Evolutionary conservation across 371 early-diverging fungal genomes (phyloP), one percentile per base, ranked within the genome.

Genomic region (Mortierella polycephala): DNA sequence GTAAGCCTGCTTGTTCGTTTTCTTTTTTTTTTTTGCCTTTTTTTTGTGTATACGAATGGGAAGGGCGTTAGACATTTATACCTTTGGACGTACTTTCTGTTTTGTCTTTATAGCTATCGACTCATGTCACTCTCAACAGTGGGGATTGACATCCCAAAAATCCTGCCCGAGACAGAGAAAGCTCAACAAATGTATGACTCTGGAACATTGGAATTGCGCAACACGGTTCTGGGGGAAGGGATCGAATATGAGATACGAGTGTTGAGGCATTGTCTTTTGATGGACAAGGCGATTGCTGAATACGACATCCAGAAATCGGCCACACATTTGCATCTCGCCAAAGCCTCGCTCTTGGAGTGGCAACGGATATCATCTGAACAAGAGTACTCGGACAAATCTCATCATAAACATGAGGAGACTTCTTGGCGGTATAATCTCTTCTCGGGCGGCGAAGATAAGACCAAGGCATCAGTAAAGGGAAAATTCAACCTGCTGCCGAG

Each of bases 261-360:
- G 0, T 60, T 89, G 39, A 81, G 68, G 11, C 74, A 82, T 12
- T 63, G 86, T 3, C 67, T 89, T 4, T 62, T 82, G 57, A 80
- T 87, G 42, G 75, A 85, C 47, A 81, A 74, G 37, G 83, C 87
- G 0, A 82, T 88, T 37, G 75, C 75, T 6, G 82, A 86, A 37
- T 89, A 88, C 74, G 87, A 88, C 0, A 85, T 88, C 47, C 88
- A 88, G 51, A 86, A 86, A 49, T 73, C 90, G 1, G 85, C 85
- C 55, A 87, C 85, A 10, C 69, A 86, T 9, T 53, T 89, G 16
- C 86, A 84, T 69, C 59, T 80, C 21, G 82, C 84, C 39, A 82
- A 83, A 23, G 82, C 82, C n/a, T 76, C 83, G 10, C 55, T 88
- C 41, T 62, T 57, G 2, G 86, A 87, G 44, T 89, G 90, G 90